Percentiles rank a stretch among this genome's conserved stretches.
Conservation (phyloP, 371 early-diverging fungal genomes). For the Saksenaea vasiformis region DNA sequence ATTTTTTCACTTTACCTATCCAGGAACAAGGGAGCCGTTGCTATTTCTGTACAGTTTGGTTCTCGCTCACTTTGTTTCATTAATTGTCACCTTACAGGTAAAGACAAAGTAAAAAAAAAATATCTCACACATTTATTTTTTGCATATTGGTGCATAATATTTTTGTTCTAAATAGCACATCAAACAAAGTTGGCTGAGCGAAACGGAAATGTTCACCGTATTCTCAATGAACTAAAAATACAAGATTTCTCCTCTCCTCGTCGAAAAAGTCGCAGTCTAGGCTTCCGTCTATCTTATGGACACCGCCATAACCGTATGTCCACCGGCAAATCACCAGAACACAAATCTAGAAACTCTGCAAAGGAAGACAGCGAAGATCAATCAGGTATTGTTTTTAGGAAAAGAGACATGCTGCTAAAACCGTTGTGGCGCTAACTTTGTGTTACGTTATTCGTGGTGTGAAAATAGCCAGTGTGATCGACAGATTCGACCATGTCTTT, state of each 20-base stretch:
- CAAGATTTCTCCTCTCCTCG: conserved; percentile 16
- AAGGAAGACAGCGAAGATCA: conserved; percentile 4
- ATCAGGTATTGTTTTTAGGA: conserved; percentile 5
- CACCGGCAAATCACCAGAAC: neutral
- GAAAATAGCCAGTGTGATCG: conserved; percentile 15
- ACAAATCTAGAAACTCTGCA: neutral
- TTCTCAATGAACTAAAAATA: conserved; percentile 36
- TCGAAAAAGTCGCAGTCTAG: neutral
- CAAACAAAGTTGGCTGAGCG: conserved; percentile 36
- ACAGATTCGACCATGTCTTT: conserved; percentile 72
- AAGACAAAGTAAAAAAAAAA: neutral
- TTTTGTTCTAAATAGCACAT: conserved; percentile 24
- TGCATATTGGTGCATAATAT: neutral
- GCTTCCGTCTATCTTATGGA: neutral
- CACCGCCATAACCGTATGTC: neutral
- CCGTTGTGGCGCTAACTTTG: conserved; percentile 3
- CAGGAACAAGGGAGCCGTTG: conserved; percentile 86
- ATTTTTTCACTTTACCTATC: neutral
- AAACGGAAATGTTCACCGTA: conserved; percentile 43
- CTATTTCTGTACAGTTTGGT: conserved; percentile 62
- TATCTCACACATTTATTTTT: neutral
- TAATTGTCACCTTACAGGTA: conserved; percentile 78
- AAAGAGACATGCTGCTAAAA: neutral
- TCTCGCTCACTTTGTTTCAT: conserved; percentile 67
- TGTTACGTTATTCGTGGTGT: neutral